Evolutionary conservation across 2,329 filamentous ascomycete genomes (phyloP).

Genomic region (Fusarium compactum): DNA sequence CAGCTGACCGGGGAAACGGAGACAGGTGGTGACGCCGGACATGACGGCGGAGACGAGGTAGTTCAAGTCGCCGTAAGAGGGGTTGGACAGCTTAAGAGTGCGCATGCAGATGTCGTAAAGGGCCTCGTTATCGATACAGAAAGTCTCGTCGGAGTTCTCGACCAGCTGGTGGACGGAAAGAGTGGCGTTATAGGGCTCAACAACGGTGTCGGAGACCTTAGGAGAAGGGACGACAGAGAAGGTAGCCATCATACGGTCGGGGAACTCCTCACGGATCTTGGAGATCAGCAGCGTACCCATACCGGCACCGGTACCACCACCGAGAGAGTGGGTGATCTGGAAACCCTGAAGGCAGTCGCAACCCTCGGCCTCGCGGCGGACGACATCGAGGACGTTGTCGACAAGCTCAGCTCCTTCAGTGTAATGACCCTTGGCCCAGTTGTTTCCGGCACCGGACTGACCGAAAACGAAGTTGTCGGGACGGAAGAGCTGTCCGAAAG

Average conservation of each 20-base stretch:
- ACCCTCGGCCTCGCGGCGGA: constrained; percentile 97
- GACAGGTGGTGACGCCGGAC: constrained; percentile 98
- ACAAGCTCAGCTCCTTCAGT: constrained; percentile 99
- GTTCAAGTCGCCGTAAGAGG: constrained; percentile 99
- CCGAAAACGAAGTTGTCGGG: constrained; percentile 99
- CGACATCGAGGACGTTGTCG: constrained; percentile 97
- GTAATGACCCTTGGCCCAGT: constrained; percentile 99
- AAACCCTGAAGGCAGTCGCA: constrained; percentile 99
- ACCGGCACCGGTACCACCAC: constrained; percentile 99
- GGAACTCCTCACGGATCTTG: constrained; percentile 99
- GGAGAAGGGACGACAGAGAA: constrained; percentile 99
- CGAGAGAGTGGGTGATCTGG: constrained; percentile 99
- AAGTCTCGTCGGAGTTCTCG: constrained; percentile 99
- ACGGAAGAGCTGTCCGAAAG: constrained; percentile 98
- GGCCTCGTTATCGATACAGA: constrained; percentile 99
- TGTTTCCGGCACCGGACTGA: constrained; percentile 99
- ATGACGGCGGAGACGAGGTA: constrained; percentile 99
- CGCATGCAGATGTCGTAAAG: constrained; percentile 99
- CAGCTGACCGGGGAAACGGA: constrained; percentile 99
- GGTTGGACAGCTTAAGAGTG: constrained; percentile 98
- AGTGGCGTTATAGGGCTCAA: constrained; percentile 99
- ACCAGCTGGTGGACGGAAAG: constrained; percentile 99
- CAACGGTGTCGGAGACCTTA: constrained; percentile 99
- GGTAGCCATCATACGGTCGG: constrained; percentile 99
- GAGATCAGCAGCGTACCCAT: constrained; percentile 99